Evolutionary conservation across 208 protist species (phyloP).

Genomic region (Trypanosomatidae sp.): DNA sequence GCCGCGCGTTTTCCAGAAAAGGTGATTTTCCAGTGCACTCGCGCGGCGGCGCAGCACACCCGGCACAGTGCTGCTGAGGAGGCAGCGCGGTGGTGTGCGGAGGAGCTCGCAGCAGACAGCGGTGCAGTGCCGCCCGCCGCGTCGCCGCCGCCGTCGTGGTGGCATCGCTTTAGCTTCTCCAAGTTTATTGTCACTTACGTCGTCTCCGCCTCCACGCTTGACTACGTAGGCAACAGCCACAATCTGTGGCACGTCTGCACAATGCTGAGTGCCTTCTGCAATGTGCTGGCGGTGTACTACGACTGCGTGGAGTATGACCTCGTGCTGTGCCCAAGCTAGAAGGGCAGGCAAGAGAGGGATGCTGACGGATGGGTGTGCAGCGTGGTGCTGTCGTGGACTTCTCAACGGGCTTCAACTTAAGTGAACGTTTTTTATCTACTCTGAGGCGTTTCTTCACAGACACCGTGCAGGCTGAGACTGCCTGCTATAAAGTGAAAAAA

Average conservation of each 20-base stretch:
- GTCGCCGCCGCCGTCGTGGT: constrained; percentile 1
- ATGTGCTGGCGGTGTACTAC: constrained; percentile 57
- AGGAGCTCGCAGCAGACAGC: constrained; percentile 4
- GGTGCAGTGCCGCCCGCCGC: too few species aligned
- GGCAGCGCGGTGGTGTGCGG: constrained; percentile 10
- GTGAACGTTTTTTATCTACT: too few species aligned
- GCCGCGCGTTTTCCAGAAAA: constrained; percentile 49
- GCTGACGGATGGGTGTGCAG: too few species aligned
- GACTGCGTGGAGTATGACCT: constrained; percentile 65
- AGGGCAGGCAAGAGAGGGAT: too few species aligned
- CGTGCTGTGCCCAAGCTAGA: too few species aligned
- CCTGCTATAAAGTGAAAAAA: too few species aligned
- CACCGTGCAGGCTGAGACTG: too few species aligned
- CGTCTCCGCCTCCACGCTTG: constrained; percentile 42
- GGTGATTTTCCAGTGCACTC: constrained; percentile 23
- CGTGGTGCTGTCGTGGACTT: too few species aligned
- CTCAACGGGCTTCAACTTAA: too few species aligned
- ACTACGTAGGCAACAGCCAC: constrained; percentile 70
- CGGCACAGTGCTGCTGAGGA: constrained; percentile 6
- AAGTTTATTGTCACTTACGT: constrained; percentile 36
- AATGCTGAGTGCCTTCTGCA: constrained; percentile 41
- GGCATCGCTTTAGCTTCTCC: constrained; percentile 16
- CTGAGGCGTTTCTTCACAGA: too few species aligned
- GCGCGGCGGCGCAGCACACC: constrained; percentile 11
- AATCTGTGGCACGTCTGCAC: constrained; percentile 71